phyloP scores from a whole-genome alignment of 148 eudicot genomes.

The Rhododendron ovatum region DNA sequence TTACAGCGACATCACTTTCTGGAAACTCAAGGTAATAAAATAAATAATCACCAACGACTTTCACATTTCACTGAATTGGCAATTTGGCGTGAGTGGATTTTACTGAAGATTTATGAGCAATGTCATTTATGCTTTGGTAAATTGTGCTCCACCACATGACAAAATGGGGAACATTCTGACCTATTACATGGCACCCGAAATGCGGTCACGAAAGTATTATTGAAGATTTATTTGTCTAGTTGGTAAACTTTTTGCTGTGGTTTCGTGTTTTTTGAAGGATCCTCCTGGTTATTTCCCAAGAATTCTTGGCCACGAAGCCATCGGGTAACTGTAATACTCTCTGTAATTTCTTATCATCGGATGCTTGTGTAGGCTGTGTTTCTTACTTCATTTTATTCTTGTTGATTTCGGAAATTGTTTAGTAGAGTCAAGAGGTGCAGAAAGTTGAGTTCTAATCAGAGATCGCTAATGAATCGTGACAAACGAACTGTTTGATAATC shows the following conservation, averaged over 20 bases:
- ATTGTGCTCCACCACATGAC: neutral
- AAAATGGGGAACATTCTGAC: too few species aligned
- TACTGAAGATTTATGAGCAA: neutral
- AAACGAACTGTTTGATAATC: neutral
- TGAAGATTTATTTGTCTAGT: neutral
- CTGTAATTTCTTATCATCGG: neutral
- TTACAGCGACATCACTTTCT: slow-evolving; percentile 64
- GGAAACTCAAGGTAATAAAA: slow-evolving; percentile 45
- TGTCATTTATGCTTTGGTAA: neutral
- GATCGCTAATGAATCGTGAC: neutral
- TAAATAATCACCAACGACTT: neutral
- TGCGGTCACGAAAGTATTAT: neutral
- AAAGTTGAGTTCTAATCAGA: neutral
- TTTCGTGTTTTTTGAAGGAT: slow-evolving; percentile 36
- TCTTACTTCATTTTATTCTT: neutral
- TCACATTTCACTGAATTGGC: neutral
- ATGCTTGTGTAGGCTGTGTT: neutral
- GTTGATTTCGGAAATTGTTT: neutral
- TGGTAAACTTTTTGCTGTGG: neutral
- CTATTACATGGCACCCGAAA: neutral
- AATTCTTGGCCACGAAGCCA: slow-evolving; percentile 86
- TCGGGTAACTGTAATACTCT: slow-evolving; percentile 49
- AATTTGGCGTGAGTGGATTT: neutral
- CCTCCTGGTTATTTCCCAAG: slow-evolving; percentile 64
- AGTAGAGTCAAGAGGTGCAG: neutral